Percentiles rank a stretch among this genome's conserved stretches.
These are phyloP conservation scores for Chlorella sp. DNA, from an alignment of 139 green algal genomes.

Conservation along the genomic window DNA sequence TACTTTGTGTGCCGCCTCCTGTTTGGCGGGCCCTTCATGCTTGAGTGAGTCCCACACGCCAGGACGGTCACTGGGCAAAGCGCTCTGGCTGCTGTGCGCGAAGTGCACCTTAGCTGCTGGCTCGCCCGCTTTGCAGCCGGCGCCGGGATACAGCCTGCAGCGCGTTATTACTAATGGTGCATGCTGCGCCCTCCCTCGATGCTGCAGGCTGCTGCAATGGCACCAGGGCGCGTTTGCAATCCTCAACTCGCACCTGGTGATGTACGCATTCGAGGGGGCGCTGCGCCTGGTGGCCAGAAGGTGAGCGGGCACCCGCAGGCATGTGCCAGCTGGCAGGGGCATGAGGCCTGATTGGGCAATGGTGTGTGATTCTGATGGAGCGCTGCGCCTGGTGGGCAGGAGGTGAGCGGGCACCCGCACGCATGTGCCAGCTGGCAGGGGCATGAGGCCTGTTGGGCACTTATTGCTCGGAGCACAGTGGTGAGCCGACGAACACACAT, in stretches of 20 bases:
- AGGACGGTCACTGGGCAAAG: too few relatives aligned
- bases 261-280: constrained; percentile 2
- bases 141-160: background rate
- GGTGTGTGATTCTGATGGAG: background rate
- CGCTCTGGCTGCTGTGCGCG: too few relatives aligned
- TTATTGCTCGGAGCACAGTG: too few relatives aligned
- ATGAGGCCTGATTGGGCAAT: too few relatives aligned
- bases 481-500: too few relatives aligned
- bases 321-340: too few relatives aligned
- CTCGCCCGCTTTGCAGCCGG: background rate
- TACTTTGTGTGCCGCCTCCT: background rate
- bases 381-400: background rate
- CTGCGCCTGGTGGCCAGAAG: background rate
- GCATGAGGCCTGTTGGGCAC: too few relatives aligned
- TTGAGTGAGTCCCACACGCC: background rate
- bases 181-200: too few relatives aligned
- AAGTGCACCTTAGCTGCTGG: too few relatives aligned
- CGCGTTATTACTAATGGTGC: background rate
- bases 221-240: background rate
- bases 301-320: background rate
- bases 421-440: too few relatives aligned
- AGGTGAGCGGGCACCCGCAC: background rate
- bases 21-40: background rate
- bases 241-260: background rate
- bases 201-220: background rate